Percentiles rank a stretch among this genome's conserved stretches.
phyloP scores from a whole-genome alignment of 768 basidiomycete genomes.

The Lactarius tabidus region DNA sequence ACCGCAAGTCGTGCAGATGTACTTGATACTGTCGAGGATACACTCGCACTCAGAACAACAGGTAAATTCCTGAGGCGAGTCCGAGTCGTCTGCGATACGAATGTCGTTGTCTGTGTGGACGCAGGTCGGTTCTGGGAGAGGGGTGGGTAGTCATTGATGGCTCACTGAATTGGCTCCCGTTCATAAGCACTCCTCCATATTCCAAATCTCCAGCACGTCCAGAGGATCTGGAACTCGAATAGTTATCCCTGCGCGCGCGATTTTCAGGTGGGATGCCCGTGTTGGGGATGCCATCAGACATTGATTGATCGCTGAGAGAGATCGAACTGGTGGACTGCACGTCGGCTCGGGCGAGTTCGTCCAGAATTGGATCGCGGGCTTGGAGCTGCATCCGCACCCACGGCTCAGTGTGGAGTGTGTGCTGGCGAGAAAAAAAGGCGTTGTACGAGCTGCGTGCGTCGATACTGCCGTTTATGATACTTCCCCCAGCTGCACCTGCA shows the following conservation, averaged over 20 bases:
- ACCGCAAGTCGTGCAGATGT: constrained; percentile 86
- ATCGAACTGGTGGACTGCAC: constrained; percentile 14
- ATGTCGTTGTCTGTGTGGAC: constrained; percentile 3
- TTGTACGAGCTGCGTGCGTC: background rate
- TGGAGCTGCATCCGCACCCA: no score
- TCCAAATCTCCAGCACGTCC: constrained; percentile 10
- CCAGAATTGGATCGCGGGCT: no score
- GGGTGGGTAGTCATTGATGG: background rate
- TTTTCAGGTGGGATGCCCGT: background rate
- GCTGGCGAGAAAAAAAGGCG: no score
- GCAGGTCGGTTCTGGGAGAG: background rate
- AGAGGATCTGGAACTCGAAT: constrained; percentile 1
- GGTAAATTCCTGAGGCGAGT: constrained; percentile 61
- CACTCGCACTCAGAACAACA: constrained; percentile 80
- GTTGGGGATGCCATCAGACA: constrained; percentile 12
- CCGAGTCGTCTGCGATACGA: no score
- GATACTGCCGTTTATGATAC: no score
- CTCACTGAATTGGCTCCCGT: constrained; percentile 6
- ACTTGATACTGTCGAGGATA: constrained; percentile 73
- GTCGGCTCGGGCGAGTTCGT: no score
- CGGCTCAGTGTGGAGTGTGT: no score
- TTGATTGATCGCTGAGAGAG: constrained; percentile 14
- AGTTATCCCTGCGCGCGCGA: constrained; percentile 9
- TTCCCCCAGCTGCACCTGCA: background rate
- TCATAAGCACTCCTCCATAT: constrained; percentile 7